phyloP scores from a whole-genome alignment of 345 rosid species.

The Populus deltoides region DNA sequence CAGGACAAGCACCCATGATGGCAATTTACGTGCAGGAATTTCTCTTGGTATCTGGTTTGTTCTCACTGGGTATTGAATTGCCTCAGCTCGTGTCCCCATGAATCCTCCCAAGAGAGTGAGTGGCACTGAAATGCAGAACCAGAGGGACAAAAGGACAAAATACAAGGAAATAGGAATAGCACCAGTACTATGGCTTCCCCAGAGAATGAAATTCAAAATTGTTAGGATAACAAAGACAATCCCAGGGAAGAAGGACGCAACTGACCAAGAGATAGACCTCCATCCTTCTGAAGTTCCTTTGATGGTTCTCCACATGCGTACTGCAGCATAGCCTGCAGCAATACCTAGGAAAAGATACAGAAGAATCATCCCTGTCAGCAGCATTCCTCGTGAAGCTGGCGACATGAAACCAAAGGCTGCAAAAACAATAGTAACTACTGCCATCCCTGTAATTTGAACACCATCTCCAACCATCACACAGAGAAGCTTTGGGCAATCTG shows the following conservation, averaged over 20 bases:
- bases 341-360: constrained; percentile 77
- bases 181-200: constrained; percentile 77
- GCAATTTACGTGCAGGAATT: constrained; percentile 78
- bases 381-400: constrained; percentile 86
- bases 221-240: constrained; percentile 72
- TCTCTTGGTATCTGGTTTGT: constrained; percentile 83
- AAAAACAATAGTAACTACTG: constrained; percentile 63
- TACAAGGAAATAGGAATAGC: constrained; percentile 75
- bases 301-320: constrained; percentile 65
- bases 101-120: constrained; percentile 79
- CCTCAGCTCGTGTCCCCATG: constrained; percentile 64
- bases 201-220: constrained; percentile 60
- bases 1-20: constrained; percentile 82
- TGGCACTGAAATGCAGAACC: constrained; percentile 84
- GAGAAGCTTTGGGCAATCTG: constrained; percentile 60
- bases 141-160: constrained; percentile 63
- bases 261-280: constrained; percentile 70
- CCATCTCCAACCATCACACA: constrained; percentile 81
- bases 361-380: constrained; percentile 77
- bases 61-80: constrained; percentile 59
- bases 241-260: constrained; percentile 79
- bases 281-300: constrained; percentile 79
- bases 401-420: constrained; percentile 85
- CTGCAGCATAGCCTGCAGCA: constrained; percentile 66
- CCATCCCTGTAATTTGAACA: constrained; percentile 79